These are phyloP conservation scores for Phaeosphaeriaceae sp. DNA, from an alignment of 2,329 filamentous ascomycete species.

Conservation along the genomic window DNA sequence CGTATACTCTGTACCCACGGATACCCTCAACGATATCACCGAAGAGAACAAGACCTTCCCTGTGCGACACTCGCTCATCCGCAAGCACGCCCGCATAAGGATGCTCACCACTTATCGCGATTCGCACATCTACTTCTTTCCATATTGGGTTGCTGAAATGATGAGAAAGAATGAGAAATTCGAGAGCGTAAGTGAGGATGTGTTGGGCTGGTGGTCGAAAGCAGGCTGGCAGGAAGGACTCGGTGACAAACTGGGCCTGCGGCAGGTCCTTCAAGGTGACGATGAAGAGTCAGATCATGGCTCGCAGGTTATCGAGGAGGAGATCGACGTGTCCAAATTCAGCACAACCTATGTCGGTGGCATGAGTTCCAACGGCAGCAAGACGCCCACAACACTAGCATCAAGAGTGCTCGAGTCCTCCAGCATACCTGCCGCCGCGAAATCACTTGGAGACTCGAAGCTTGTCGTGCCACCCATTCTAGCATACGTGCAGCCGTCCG, in stretches of 20 bases:
- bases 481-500: conserved; percentile 78
- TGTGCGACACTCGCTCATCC: conserved; percentile 77
- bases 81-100: conserved; percentile 75
- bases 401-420: conserved; percentile 44
- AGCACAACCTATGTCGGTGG: conserved; percentile 57
- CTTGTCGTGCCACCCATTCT: conserved; percentile 74
- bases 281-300: conserved; percentile 47
- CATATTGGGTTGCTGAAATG: conserved; percentile 88
- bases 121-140: conserved; percentile 93
- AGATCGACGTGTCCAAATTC: conserved; percentile 62
- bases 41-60: conserved; percentile 77
- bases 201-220: conserved; percentile 95
- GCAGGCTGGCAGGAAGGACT: conserved; percentile 87
- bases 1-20: conserved; percentile 86
- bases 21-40: conserved; percentile 83
- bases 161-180: conserved; percentile 79
- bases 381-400: conserved; percentile 34
- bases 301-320: conserved; percentile 55
- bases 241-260: conserved; percentile 76
- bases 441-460: conserved; percentile 38
- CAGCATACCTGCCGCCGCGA: conserved; percentile 34
- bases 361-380: conserved; percentile 11
- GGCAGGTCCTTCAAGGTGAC: conserved; percentile 66
- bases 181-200: conserved; percentile 88
- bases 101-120: conserved; percentile 87